A percentile compares a stretch with the other conserved stretches of the same genome.
Evolutionary conservation across 2,329 filamentous ascomycete genomes (phyloP).

Genomic region (Orbilia blumenaviensis): DNA sequence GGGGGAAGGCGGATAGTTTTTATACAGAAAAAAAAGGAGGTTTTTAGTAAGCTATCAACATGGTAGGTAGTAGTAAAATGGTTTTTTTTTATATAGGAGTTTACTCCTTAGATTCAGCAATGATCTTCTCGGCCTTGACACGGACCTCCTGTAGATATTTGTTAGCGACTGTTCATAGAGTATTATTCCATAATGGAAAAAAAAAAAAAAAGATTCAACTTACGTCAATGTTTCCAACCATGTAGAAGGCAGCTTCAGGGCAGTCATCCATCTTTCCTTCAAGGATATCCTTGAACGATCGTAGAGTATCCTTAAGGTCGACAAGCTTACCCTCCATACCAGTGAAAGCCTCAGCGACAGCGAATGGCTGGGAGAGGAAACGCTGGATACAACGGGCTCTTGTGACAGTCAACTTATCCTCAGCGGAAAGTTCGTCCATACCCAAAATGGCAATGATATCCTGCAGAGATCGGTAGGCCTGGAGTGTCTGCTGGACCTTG

Average conservation of each 20-base stretch:
- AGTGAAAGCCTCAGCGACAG: constrained; percentile 75
- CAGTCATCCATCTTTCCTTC: constrained; percentile 94
- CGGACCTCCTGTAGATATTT: constrained; percentile 70
- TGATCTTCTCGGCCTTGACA: constrained; percentile 99
- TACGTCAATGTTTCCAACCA: constrained; percentile 90
- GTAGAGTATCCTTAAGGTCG: constrained; percentile 97
- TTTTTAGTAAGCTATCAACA: constrained; percentile 17
- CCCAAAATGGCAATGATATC: constrained; percentile 99
- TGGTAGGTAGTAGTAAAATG: not conserved
- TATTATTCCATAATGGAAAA: not conserved
- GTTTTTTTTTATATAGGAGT: not conserved
- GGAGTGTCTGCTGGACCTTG: constrained; percentile 97
- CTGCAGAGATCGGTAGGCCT: constrained; percentile 99
- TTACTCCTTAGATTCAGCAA: constrained; percentile 72
- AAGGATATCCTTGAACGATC: constrained; percentile 96
- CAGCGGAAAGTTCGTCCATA: constrained; percentile 99
- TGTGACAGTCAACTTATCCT: constrained; percentile 99
- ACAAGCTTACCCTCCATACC: constrained; percentile 96
- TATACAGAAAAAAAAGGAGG: constrained; percentile 18
- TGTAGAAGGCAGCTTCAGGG: constrained; percentile 91
- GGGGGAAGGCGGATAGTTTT: not conserved
- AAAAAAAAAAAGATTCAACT: not conserved
- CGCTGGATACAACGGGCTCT: constrained; percentile 99
- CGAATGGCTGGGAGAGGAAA: constrained; percentile 99
- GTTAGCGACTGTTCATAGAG: constrained; percentile 6